These are phyloP conservation scores for Chrysochromulina parva DNA, from an alignment of 78 protist species.

Conservation along the genomic window DNA sequence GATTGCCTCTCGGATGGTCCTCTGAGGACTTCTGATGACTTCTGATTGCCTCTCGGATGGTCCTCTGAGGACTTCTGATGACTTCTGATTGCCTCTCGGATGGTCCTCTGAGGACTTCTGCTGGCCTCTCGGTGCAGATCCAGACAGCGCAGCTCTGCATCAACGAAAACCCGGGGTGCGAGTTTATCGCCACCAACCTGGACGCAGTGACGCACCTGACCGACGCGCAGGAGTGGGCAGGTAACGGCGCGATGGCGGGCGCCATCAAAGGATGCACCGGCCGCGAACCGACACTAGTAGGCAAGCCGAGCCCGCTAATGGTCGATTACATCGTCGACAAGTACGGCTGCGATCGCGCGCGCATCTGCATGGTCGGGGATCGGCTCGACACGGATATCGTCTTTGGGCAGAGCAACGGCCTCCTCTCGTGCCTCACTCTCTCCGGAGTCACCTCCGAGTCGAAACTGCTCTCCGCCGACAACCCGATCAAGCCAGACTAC, in stretches of 20 bases:
- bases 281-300: slow-evolving; percentile 22
- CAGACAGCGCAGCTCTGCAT: slow-evolving; percentile 52
- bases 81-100: too few relatives aligned
- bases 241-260: slow-evolving; percentile 57
- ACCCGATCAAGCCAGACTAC: slow-evolving; percentile 17
- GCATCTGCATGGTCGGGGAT: slow-evolving; percentile 66
- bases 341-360: not conserved
- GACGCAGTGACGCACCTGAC: slow-evolving; percentile 60
- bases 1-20: too few relatives aligned
- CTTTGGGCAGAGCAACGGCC: slow-evolving; percentile 55
- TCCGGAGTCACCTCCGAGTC: slow-evolving; percentile 53
- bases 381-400: slow-evolving; percentile 74
- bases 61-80: too few relatives aligned
- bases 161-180: slow-evolving; percentile 45
- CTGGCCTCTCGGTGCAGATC: too few relatives aligned
- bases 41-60: too few relatives aligned
- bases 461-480: slow-evolving; percentile 29
- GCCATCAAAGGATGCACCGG: slow-evolving; percentile 50
- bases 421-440: not conserved
- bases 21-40: too few relatives aligned
- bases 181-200: slow-evolving; percentile 61
- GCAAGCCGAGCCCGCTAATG: slow-evolving; percentile 49
- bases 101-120: too few relatives aligned
- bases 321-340: slow-evolving; percentile 34
- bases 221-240: slow-evolving; percentile 60